Evolutionary conservation across 805 yeast species (phyloP), one percentile per base, ranked within the genome.

Genomic region (Lachancea kluyveri): DNA sequence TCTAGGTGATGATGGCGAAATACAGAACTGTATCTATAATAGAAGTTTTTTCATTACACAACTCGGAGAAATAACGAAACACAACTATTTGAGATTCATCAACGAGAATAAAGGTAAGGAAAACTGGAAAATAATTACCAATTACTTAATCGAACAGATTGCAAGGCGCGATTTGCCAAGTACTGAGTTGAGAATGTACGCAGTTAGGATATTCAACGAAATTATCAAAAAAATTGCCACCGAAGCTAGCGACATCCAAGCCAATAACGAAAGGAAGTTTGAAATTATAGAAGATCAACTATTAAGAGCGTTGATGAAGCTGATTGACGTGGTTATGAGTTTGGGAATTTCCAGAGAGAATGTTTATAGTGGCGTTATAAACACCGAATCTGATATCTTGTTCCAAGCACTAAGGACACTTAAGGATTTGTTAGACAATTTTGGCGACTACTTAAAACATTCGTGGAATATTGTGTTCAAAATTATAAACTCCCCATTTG

Each of bases 401-500:
- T 66, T 81, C 11, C 69, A 69, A 17, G 57, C 73, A 0, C 60
- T 88, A 24, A 69, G 74, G 17, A 79, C 85, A 0, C 54, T 90
- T 31, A 80, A 77, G 48, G 74, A 68, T 18, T 64, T 88, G n/a
- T 65, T 90, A 19, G 94, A 87, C 46, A 77, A 80, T 43, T 81
- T 75, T 50, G 96, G 94, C 1, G 67, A 69, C 21, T 59, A 65
- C 5, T 64, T 79, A 30, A 62, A 64, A 26, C 54, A 67, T n/a
- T 77, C 82, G 0, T 90, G 97, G 97, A 70, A 71, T 21, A 57
- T 67, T 3, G 80, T 87, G 2, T 76, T 90, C 40, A 59, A 67
- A 13, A 78, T 86, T 33, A 49, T 63, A 12, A 60, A 62, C 28
- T 66, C 77, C 4, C 81, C 86, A 1, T 82, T 82, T 48, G 62